Conservation (phyloP, 2,329 filamentous ascomycete species). For the Hypomyces rosellus region DNA sequence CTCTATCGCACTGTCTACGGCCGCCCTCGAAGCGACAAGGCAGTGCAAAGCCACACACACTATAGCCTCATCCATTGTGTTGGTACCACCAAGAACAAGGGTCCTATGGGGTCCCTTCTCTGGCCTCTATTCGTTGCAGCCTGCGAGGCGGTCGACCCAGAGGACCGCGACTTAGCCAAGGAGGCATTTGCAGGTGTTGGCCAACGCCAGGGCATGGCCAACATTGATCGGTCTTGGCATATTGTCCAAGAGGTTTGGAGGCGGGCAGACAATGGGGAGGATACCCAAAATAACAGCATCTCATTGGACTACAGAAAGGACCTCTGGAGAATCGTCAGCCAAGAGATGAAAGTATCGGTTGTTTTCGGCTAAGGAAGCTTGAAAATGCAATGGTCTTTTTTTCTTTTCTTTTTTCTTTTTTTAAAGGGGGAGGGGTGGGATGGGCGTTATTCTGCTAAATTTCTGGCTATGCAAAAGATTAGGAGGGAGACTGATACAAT, state of each 20-base stretch:
- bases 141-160: constrained; percentile 47
- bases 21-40: constrained; percentile 37
- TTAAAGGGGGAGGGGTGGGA: no score
- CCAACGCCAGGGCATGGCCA: constrained; percentile 57
- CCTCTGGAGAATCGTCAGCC: constrained; percentile 51
- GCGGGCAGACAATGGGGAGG: constrained; percentile 36
- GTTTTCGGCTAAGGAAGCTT: constrained; percentile 45
- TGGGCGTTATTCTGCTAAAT: no score
- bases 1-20: constrained; percentile 50
- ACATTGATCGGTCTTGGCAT: constrained; percentile 55
- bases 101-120: constrained; percentile 57
- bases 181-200: constrained; percentile 48
- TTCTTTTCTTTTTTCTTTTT: neutral
- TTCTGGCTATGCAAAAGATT: no score
- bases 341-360: constrained; percentile 52
- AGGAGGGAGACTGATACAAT: no score
- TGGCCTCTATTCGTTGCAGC: constrained; percentile 60
- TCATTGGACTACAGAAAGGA: constrained; percentile 25
- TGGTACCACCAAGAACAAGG: constrained; percentile 46
- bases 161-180: constrained; percentile 46
- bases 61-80: constrained; percentile 47
- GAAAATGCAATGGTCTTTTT: neutral
- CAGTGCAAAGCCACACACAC: constrained; percentile 49
- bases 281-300: constrained; percentile 12
- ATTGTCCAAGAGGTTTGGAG: constrained; percentile 58